phyloP scores from a whole-genome alignment of 2,329 filamentous ascomycete genomes.

The Botryosphaeria dothidea region DNA sequence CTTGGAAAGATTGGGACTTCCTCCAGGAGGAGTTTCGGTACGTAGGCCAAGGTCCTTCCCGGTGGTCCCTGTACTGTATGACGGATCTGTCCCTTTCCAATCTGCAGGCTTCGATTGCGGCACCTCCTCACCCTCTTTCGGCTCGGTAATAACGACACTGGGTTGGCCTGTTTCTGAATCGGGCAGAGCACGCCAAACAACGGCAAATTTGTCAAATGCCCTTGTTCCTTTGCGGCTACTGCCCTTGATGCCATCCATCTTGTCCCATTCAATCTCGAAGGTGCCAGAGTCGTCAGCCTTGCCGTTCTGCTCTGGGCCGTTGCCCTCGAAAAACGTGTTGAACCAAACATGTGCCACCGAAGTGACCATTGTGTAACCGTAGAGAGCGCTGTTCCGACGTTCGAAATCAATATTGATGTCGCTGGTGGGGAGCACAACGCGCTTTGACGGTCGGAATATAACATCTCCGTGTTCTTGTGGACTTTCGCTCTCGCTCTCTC shows the following conservation, averaged over 20 bases:
- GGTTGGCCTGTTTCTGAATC: slow-evolving; percentile 30
- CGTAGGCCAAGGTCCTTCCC: slow-evolving; percentile 70
- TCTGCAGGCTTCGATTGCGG: slow-evolving; percentile 70
- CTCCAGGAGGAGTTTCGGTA: slow-evolving; percentile 55
- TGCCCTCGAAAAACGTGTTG: slow-evolving; percentile 89
- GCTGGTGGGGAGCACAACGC: slow-evolving; percentile 72
- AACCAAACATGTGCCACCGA: slow-evolving; percentile 96
- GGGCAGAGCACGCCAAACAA: slow-evolving; percentile 71
- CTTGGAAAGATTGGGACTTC: slow-evolving; percentile 64
- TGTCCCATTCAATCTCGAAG: slow-evolving; percentile 71
- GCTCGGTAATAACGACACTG: slow-evolving; percentile 61
- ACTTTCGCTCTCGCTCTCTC: neutral
- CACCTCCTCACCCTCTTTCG: slow-evolving; percentile 66
- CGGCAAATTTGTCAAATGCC: slow-evolving; percentile 77
- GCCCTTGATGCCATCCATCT: slow-evolving; percentile 94
- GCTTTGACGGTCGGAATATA: slow-evolving; percentile 71
- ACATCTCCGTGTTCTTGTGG: slow-evolving; percentile 52
- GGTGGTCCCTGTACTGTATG: neutral
- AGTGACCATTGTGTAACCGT: slow-evolving; percentile 83
- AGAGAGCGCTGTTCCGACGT: slow-evolving; percentile 75
- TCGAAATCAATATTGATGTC: slow-evolving; percentile 92
- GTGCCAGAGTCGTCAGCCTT: slow-evolving; percentile 68
- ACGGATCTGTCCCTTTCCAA: slow-evolving; percentile 64
- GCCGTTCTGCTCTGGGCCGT: slow-evolving; percentile 68
- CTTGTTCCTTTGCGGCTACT: slow-evolving; percentile 77